Percentiles rank a stretch among this genome's conserved stretches.
Evolutionary conservation across 148 eudicot species (phyloP).

Genomic region (Agrostemma githago): DNA sequence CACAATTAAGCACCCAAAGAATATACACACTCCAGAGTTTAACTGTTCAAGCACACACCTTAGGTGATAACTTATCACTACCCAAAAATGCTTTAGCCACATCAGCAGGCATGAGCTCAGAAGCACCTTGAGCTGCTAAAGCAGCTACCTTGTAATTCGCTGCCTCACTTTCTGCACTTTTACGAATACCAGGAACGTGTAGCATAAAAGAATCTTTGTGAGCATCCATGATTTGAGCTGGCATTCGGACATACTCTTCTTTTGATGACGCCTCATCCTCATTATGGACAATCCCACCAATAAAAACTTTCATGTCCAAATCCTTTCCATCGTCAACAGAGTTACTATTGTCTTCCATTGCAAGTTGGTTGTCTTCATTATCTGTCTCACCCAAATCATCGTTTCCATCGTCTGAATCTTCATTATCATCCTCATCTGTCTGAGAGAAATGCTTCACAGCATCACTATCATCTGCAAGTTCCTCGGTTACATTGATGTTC

Average conservation of each 20-base stretch:
- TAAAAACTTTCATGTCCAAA: conserved; percentile 70
- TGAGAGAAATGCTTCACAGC: conserved; percentile 49
- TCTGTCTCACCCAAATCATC: conserved; percentile 41
- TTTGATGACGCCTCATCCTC: conserved; percentile 64
- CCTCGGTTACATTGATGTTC: conserved; percentile 52
- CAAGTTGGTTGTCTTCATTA: conserved; percentile 31
- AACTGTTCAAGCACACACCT: conserved; percentile 60
- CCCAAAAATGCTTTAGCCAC: conserved; percentile 75
- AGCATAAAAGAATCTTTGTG: conserved; percentile 81
- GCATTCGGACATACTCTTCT: conserved; percentile 64
- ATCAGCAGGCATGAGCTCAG: conserved; percentile 95
- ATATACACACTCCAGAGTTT: not conserved
- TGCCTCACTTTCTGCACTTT: conserved; percentile 38
- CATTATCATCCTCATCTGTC: conserved; percentile 44
- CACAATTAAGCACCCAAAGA: not conserved
- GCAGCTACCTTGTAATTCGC: conserved; percentile 61
- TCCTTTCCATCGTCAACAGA: conserved; percentile 50
- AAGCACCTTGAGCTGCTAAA: conserved; percentile 53
- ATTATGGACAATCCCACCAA: conserved; percentile 80
- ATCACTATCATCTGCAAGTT: conserved; percentile 57
- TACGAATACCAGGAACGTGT: conserved; percentile 59
- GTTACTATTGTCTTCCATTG: conserved; percentile 44
- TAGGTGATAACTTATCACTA: conserved; percentile 62
- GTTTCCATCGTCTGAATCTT: conserved; percentile 54
- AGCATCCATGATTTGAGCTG: conserved; percentile 63